Evolutionary conservation across 192 early-diverging fungal species (phyloP).

Genomic region (Gryganskiella cystojenkinii): DNA sequence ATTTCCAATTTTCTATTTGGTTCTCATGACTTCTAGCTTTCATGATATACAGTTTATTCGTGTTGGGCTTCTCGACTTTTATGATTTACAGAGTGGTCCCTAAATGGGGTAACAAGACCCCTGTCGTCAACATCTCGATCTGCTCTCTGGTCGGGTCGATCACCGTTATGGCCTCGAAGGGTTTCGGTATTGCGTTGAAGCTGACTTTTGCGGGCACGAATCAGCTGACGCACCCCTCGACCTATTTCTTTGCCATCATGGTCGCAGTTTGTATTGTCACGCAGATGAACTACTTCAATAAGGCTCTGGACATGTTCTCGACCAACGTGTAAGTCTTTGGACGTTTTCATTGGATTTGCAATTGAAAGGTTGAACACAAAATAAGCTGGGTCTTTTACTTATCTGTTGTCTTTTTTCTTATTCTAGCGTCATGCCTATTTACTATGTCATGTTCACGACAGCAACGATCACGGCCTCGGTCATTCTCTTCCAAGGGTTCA

Average conservation of each 20-base stretch:
- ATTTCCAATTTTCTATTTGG: not conserved
- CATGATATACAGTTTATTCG: constrained; percentile 79
- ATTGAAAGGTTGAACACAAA: not conserved
- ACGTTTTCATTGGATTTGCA: constrained; percentile 8
- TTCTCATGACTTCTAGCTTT: constrained; percentile 68
- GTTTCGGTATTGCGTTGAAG: constrained; percentile 92
- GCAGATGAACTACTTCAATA: constrained; percentile 99
- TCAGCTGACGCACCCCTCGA: constrained; percentile 90
- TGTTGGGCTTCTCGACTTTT: constrained; percentile 69
- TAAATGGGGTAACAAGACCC: constrained; percentile 79
- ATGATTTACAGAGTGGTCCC: constrained; percentile 89
- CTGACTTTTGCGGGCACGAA: constrained; percentile 93
- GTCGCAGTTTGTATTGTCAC: constrained; percentile 87
- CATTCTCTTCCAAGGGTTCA: constrained; percentile 90
- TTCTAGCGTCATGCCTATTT: constrained; percentile 82
- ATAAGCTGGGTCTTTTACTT: not conserved
- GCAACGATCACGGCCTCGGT: constrained; percentile 92
- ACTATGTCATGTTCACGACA: constrained; percentile 97
- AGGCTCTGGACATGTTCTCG: constrained; percentile 91
- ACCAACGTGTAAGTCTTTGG: constrained; percentile 77
- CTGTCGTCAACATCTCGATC: constrained; percentile 93
- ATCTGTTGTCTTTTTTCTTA: constrained; percentile 1
- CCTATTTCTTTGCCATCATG: constrained; percentile 87
- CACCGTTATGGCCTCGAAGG: constrained; percentile 93
- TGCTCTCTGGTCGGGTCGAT: constrained; percentile 97